Conservation (phyloP, 2,329 filamentous ascomycete species). For the Aspergillus versicolor region DNA sequence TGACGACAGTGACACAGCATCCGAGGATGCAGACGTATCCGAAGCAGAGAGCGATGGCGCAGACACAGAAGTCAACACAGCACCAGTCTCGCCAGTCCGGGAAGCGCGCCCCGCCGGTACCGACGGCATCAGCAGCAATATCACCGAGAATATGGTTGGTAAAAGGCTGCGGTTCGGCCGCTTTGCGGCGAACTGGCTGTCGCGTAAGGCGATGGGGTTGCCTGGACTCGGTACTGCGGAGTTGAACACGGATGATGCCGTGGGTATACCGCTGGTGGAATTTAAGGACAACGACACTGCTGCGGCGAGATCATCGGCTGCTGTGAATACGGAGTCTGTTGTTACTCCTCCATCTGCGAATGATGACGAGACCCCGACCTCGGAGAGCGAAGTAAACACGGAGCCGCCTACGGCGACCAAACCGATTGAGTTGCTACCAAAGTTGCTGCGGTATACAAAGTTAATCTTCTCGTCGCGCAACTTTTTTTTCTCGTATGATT, state of each 20-base stretch:
- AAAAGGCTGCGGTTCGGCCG: conserved; percentile 80
- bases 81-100: conserved; percentile 27
- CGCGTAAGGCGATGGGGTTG: conserved; percentile 74
- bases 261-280: conserved; percentile 23
- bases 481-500: conserved; percentile 94
- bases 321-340: conserved; percentile 13
- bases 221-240: conserved; percentile 67
- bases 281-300: conserved; percentile 6
- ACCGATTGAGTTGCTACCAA: conserved; percentile 68
- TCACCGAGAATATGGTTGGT: conserved; percentile 85
- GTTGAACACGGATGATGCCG: conserved; percentile 45
- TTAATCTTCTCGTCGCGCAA: conserved; percentile 82
- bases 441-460: conserved; percentile 78
- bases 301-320: conserved; percentile 1
- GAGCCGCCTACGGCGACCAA: conserved; percentile 30
- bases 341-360: background rate
- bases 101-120: conserved; percentile 27
- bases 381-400: conserved; percentile 9
- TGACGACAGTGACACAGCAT: conserved; percentile 29
- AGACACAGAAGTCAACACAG: conserved; percentile 28
- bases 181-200: conserved; percentile 91
- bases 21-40: conserved; percentile 24
- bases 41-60: conserved; percentile 30
- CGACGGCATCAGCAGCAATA: conserved; percentile 51
- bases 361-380: background rate